Percentiles rank a stretch among this genome's conserved stretches.
Evolutionary conservation across 768 basidiomycete species (phyloP).

Genomic region (Baorangia bicolor): DNA sequence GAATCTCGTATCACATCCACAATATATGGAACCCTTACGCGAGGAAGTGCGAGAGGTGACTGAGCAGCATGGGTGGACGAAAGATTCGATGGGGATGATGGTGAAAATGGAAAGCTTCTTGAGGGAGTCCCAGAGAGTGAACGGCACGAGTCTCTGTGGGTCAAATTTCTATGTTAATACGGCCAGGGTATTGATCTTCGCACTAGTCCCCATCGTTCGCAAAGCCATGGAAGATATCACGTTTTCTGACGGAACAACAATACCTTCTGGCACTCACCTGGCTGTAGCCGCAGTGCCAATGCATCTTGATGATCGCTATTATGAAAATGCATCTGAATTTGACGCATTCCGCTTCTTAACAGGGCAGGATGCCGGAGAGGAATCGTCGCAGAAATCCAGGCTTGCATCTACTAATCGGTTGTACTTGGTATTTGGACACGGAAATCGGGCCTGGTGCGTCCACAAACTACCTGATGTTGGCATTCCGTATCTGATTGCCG

Average conservation of each 20-base stretch:
- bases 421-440: conserved; percentile 37
- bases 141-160: conserved; percentile 35
- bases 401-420: conserved; percentile 31
- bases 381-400: conserved; percentile 25
- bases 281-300: conserved; percentile 31
- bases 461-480: background rate
- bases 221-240: conserved; percentile 34
- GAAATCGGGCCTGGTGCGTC: conserved; percentile 36
- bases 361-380: conserved; percentile 24
- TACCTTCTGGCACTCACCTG: conserved; percentile 41
- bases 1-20: conserved; percentile 39
- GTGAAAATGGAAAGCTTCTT: conserved; percentile 45
- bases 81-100: conserved; percentile 33
- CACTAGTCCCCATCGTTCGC: conserved; percentile 31
- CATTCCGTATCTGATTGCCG: conserved; percentile 1
- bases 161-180: background rate
- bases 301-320: conserved; percentile 42
- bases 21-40: conserved; percentile 40
- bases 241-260: conserved; percentile 36
- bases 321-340: conserved; percentile 42
- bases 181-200: conserved; percentile 3
- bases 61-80: conserved; percentile 33
- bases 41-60: conserved; percentile 38
- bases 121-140: conserved; percentile 39
- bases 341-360: conserved; percentile 42